Conservation (phyloP, 768 basidiomycete species). For the Cystobasidium ongulense region DNA sequence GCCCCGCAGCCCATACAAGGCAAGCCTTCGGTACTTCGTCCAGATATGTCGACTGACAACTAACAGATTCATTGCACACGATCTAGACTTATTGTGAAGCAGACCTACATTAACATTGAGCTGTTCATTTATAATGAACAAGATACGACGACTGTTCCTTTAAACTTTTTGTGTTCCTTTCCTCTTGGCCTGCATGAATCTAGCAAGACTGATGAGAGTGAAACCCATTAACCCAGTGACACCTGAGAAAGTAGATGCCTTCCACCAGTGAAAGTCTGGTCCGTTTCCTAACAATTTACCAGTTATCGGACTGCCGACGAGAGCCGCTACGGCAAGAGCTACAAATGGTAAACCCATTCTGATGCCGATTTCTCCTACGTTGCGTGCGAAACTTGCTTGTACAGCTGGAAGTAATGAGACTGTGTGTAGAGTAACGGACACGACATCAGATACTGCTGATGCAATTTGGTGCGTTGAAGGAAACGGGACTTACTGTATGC, state of each 20-base stretch:
- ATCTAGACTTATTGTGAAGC: no score
- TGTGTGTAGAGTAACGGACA: not conserved
- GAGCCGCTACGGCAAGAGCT: not conserved
- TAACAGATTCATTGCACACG: no score
- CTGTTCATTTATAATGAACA: no score
- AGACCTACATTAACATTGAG: no score
- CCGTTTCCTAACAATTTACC: slow-evolving; percentile 8
- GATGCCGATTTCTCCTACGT: slow-evolving; percentile 1
- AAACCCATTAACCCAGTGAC: not conserved
- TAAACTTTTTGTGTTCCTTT: slow-evolving; percentile 14
- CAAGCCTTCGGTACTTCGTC: no score
- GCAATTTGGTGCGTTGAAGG: not conserved
- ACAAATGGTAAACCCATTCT: slow-evolving; percentile 13
- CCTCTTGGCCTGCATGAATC: slow-evolving; percentile 2
- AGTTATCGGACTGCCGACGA: slow-evolving; percentile 8
- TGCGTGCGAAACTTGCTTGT: slow-evolving; percentile 15
- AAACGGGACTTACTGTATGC: slow-evolving; percentile 24
- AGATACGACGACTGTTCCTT: not conserved
- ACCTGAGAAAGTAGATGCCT: slow-evolving; percentile 10
- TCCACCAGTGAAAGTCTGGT: slow-evolving; percentile 20
- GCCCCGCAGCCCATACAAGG: no score
- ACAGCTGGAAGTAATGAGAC: slow-evolving; percentile 5
- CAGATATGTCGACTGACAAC: no score
- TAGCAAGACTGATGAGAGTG: not conserved
- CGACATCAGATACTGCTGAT: no score